Evolutionary conservation across 108 stramenopile species (phyloP).

Genomic region (Conticribra weissflogii): DNA sequence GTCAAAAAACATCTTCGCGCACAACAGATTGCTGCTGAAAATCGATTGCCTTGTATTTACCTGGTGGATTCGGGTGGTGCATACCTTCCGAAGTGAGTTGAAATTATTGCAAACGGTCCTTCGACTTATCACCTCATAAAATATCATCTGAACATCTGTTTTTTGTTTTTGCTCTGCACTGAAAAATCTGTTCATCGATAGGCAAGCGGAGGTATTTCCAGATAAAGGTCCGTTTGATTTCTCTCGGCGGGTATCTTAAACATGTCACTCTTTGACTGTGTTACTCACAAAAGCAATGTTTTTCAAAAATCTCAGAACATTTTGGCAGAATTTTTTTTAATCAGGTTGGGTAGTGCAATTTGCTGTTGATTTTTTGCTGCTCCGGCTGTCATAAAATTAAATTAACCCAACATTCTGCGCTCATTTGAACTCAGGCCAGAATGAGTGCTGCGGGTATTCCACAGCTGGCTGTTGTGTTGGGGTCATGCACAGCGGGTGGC

Average conservation of each 20-base stretch:
- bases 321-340: slow-evolving; percentile 99
- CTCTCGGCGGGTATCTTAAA: too few relatives aligned
- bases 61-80: slow-evolving; percentile 96
- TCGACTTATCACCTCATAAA: too few relatives aligned
- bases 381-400: too few relatives aligned
- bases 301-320: too few relatives aligned
- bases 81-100: slow-evolving; percentile 74
- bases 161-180: too few relatives aligned
- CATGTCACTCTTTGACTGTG: too few relatives aligned
- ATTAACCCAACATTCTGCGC: too few relatives aligned
- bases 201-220: slow-evolving; percentile 97
- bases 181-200: neutral
- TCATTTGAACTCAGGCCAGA: slow-evolving; percentile 70
- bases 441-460: slow-evolving; percentile 91
- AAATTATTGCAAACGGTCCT: too few relatives aligned
- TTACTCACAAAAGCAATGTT: slow-evolving; percentile 48
- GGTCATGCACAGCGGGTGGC: slow-evolving; percentile 98
- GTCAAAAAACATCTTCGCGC: slow-evolving; percentile 99
- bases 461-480: slow-evolving; percentile 96
- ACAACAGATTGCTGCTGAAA: slow-evolving; percentile 95
- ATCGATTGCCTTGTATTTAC: slow-evolving; percentile 95
- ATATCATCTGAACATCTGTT: too few relatives aligned
- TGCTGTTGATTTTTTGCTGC: too few relatives aligned
- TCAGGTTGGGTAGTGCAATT: slow-evolving; percentile 49
- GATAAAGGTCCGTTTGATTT: too few relatives aligned